Percentiles rank a stretch among this genome's conserved stretches.
Evolutionary conservation across 805 yeast species (phyloP).

Genomic region (Vanderwaltozyma polyspora): DNA sequence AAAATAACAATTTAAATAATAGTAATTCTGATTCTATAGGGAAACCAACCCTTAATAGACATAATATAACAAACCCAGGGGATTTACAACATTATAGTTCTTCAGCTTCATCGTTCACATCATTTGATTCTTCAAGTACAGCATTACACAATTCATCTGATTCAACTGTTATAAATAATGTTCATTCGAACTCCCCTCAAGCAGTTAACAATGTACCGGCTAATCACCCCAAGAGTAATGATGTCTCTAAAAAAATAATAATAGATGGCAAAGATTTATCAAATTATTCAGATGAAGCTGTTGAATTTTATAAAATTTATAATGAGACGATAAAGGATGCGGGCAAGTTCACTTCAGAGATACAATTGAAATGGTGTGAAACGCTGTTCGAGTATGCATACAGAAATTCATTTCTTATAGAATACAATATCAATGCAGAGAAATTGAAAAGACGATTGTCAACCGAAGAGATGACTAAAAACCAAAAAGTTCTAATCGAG

Average conservation of each 20-base stretch:
- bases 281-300: conserved; percentile 10
- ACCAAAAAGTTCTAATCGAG: conserved; percentile 42
- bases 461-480: conserved; percentile 36
- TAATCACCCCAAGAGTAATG: too few species aligned
- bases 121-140: conserved; percentile 1
- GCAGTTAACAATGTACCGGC: too few species aligned
- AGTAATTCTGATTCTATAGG: too few species aligned
- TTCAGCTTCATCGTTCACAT: too few species aligned
- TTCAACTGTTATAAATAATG: neutral
- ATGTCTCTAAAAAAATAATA: too few species aligned
- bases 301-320: conserved; percentile 17
- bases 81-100: too few species aligned
- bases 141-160: neutral
- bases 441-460: conserved; percentile 30
- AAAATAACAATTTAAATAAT: too few species aligned
- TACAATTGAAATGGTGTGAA: conserved; percentile 59
- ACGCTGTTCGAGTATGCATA: conserved; percentile 39
- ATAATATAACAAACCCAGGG: too few species aligned
- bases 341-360: conserved; percentile 32
- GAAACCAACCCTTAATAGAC: too few species aligned
- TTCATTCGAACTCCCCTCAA: too few species aligned
- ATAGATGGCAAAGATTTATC: neutral
- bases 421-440: conserved; percentile 39
- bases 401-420: conserved; percentile 31
- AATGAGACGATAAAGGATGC: conserved; percentile 18